phyloP scores from a whole-genome alignment of 2,329 filamentous ascomycete genomes.

The Botryosphaeria dothidea region DNA sequence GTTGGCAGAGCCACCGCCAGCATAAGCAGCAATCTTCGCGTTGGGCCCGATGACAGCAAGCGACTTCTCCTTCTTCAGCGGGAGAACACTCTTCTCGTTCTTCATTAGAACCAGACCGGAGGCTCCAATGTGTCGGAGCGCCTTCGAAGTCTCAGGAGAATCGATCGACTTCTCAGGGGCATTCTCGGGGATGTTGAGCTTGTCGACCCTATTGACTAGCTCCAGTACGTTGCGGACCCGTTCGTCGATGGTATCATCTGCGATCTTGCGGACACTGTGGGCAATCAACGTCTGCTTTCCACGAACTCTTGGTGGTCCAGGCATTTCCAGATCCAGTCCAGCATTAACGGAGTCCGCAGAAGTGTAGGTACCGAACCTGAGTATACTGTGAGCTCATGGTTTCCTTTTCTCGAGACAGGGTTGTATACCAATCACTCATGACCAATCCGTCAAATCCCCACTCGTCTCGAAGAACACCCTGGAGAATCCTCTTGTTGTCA shows the following conservation, averaged over 20 bases:
- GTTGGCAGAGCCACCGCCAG: slow-evolving; percentile 36
- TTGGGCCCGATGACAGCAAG: slow-evolving; percentile 74
- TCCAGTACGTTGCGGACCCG: slow-evolving; percentile 48
- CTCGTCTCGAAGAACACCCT: slow-evolving; percentile 65
- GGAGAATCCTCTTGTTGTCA: slow-evolving; percentile 66
- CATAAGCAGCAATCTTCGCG: slow-evolving; percentile 53
- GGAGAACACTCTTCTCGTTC: slow-evolving; percentile 66
- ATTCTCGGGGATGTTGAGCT: slow-evolving; percentile 59
- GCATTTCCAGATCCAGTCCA: slow-evolving; percentile 41
- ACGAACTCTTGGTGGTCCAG: slow-evolving; percentile 48
- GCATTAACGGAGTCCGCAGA: slow-evolving; percentile 37
- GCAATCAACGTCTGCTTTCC: slow-evolving; percentile 15
- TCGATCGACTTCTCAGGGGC: slow-evolving; percentile 63
- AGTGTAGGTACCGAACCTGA: slow-evolving; percentile 47
- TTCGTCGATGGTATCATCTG: slow-evolving; percentile 41
- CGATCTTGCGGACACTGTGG: slow-evolving; percentile 52
- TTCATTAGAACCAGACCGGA: slow-evolving; percentile 73
- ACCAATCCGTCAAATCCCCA: slow-evolving; percentile 73
- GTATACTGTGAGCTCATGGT: slow-evolving; percentile 69
- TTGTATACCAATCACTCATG: slow-evolving; percentile 67
- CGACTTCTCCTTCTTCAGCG: slow-evolving; percentile 63
- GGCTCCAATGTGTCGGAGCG: slow-evolving; percentile 65
- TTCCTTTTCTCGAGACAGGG: slow-evolving; percentile 49
- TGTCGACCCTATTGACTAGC: slow-evolving; percentile 68
- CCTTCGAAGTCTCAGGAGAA: slow-evolving; percentile 52